These are phyloP conservation scores for Vigna unguiculata DNA, from an alignment of 306 rosid genomes.

Conservation along the genomic window DNA sequence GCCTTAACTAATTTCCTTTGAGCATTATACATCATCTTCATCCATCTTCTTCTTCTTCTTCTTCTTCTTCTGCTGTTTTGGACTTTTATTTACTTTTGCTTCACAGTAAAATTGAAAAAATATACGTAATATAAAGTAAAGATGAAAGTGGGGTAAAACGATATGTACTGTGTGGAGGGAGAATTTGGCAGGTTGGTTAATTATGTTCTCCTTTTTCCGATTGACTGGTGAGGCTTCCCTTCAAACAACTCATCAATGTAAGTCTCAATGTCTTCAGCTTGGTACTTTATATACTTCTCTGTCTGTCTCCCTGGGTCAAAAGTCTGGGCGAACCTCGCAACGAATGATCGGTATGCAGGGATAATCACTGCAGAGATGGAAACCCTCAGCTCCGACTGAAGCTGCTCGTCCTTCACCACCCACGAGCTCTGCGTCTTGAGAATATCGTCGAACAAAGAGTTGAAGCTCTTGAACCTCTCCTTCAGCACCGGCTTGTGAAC, in stretches of 20 bases:
- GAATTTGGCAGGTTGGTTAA: background rate
- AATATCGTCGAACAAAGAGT: constrained; percentile 76
- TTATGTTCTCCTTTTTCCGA: constrained; percentile 55
- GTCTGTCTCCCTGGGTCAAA: constrained; percentile 76
- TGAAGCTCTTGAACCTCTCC: constrained; percentile 90
- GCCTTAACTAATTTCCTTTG: background rate
- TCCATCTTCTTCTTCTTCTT: background rate
- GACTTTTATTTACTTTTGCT: constrained; percentile 9
- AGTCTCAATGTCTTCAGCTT: constrained; percentile 82
- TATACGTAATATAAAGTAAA: background rate
- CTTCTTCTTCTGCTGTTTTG: background rate
- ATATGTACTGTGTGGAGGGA: constrained; percentile 27
- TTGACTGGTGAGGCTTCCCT: constrained; percentile 62
- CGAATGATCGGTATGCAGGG: constrained; percentile 80
- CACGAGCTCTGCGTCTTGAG: constrained; percentile 91
- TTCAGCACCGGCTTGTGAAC: constrained; percentile 73
- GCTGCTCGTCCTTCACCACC: constrained; percentile 93
- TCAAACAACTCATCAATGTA: constrained; percentile 83
- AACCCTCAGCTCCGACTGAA: constrained; percentile 89
- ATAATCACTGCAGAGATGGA: constrained; percentile 79
- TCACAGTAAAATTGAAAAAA: background rate
- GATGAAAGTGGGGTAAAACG: background rate
- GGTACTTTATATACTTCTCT: constrained; percentile 86
- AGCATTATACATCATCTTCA: background rate
- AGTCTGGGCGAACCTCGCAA: constrained; percentile 73